Evolutionary conservation across 2,329 filamentous ascomycete genomes (phyloP).

Genomic region (Sarocladium strictum): DNA sequence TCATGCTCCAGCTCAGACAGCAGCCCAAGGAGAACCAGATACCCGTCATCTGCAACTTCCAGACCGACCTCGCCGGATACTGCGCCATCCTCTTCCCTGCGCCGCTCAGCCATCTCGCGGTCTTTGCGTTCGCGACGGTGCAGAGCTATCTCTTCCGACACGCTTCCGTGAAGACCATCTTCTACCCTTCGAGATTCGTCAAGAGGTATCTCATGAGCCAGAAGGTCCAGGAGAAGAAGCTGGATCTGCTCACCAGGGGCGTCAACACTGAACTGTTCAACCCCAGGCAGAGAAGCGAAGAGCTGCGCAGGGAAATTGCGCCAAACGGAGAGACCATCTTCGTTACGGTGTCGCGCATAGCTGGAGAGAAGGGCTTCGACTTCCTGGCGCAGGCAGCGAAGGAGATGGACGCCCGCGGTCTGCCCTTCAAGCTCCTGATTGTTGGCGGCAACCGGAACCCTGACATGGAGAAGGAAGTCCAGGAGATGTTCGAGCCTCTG

Average conservation of each 20-base stretch:
- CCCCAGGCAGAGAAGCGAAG: constrained; percentile 44
- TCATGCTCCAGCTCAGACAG: constrained; percentile 62
- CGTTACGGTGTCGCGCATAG: constrained; percentile 60
- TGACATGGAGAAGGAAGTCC: constrained; percentile 55
- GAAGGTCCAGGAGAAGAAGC: constrained; percentile 48
- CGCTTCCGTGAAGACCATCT: constrained; percentile 56
- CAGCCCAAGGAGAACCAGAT: constrained; percentile 47
- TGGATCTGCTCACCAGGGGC: constrained; percentile 57
- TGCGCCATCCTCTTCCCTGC: constrained; percentile 62
- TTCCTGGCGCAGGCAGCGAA: constrained; percentile 54
- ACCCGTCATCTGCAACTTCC: constrained; percentile 62
- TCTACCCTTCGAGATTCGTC: constrained; percentile 63
- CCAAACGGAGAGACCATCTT: constrained; percentile 59
- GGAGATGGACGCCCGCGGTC: constrained; percentile 46
- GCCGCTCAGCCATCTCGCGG: constrained; percentile 54
- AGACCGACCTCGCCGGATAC: constrained; percentile 66
- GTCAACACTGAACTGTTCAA: constrained; percentile 60
- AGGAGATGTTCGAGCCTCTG: constrained; percentile 50
- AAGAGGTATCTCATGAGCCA: constrained; percentile 53
- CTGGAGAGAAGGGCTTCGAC: constrained; percentile 65
- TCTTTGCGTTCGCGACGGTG: constrained; percentile 55
- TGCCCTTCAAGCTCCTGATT: constrained; percentile 59
- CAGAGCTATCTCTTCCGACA: constrained; percentile 63
- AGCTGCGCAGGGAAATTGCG: constrained; percentile 47
- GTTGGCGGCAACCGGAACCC: constrained; percentile 63